These are phyloP conservation scores for Pseudocercospora musae DNA, from an alignment of 2,329 filamentous ascomycete species.

Conservation along the genomic window DNA sequence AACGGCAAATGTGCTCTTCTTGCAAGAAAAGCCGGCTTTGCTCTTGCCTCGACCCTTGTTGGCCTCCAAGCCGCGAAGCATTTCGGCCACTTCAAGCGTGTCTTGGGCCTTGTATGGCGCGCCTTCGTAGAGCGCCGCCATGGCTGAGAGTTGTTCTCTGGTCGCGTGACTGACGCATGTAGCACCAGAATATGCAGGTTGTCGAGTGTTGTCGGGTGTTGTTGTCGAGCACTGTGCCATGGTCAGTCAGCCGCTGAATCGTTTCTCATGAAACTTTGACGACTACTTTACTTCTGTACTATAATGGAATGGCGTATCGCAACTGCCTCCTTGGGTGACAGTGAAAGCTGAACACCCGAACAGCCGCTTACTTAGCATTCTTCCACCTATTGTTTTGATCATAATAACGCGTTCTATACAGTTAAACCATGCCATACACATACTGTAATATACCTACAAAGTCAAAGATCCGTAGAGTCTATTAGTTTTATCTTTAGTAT, in stretches of 20 bases:
- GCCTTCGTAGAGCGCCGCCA: constrained; percentile 50
- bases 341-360: too few species aligned
- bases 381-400: too few species aligned
- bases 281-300: background rate
- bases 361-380: too few species aligned
- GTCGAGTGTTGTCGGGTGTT: background rate
- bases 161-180: background rate
- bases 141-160: constrained; percentile 29
- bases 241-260: background rate
- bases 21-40: constrained; percentile 64
- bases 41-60: constrained; percentile 51
- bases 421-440: too few species aligned
- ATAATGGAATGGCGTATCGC: too few species aligned
- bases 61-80: constrained; percentile 63
- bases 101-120: constrained; percentile 69
- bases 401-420: too few species aligned
- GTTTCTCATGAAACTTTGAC: background rate
- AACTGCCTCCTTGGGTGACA: constrained; percentile 25
- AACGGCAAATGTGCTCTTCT: constrained; percentile 74
- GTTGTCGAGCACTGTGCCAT: background rate
- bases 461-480: too few species aligned
- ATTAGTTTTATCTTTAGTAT: too few species aligned
- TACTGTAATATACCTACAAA: too few species aligned
- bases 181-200: background rate
- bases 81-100: constrained; percentile 59